Evolutionary conservation across 805 yeast species (phyloP), one percentile per base, ranked within the genome.

Genomic region (Kurtzmaniella fragi): DNA sequence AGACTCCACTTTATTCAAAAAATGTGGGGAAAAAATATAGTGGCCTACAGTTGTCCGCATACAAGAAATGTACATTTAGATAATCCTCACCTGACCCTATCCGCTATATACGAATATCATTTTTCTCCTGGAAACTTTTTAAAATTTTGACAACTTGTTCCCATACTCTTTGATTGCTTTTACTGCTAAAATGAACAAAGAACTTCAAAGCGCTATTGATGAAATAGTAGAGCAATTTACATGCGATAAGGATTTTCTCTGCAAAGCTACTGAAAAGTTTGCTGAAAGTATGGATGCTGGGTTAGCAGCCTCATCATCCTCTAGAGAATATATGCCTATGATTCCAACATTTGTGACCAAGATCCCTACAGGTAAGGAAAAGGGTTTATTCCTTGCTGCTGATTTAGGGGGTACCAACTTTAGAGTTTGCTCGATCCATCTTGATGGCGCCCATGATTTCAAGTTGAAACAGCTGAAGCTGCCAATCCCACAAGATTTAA

Each of bases 391-490:
- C 45, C 67, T 91, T 43, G 98, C 98, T 39, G 95, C 93, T 4
- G 98, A 91, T 57, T 71, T 91, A 38, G 99, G 99, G 45, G 98
- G 98, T 37, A 90, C 98, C 42, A 90, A 93, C 61, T 88, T 91
- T 65, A 75, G 99, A 53, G 96, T 93, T 17, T 89, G 97, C 57
- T 88, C 96, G 2, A 90, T 91, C 25, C 59, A 72, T 28, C 71
- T 91, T 50, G 69, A 73, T 36, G 95, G 95, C 38, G 81, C 81
- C 53, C 87, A 85, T 48, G 81, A 91, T n/a, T 89, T 82, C 59
- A 70, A 74, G 17, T 64, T 90, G 43, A 77, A 78, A 48, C 96
- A 91, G 59, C 65, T 79, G 37, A 90, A 91, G 62, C 73, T 73
- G 45, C 82, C 82, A 42, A 84, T 93, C 32, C 96, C 97, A 2